Conservation (phyloP, 139 green algal species). For the Spirogloea muscicola region DNA sequence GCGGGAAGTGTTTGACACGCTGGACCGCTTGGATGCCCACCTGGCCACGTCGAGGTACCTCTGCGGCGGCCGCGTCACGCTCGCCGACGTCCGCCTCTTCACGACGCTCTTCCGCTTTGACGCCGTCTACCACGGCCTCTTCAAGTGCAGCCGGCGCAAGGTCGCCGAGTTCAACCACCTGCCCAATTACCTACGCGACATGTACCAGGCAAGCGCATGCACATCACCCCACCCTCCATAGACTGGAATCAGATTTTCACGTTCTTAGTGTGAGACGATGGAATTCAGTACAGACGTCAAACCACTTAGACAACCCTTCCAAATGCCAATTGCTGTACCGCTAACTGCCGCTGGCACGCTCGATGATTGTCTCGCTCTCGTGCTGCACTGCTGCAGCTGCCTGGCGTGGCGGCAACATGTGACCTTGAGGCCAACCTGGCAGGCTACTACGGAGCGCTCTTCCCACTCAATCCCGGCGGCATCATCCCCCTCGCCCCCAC, state of each 20-base stretch:
- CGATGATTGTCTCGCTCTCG: no score
- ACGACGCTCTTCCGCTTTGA: constrained; percentile 79
- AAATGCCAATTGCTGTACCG: no score
- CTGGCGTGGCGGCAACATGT: constrained; percentile 57
- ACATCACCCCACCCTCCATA: no score
- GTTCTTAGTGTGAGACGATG: no score
- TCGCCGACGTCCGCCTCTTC: constrained; percentile 91
- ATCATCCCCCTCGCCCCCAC: no score
- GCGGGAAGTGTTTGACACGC: constrained; percentile 30
- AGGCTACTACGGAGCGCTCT: constrained; percentile 79
- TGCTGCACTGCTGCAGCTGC: constrained; percentile 30
- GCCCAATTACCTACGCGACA: constrained; percentile 71
- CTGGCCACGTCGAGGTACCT: constrained; percentile 69
- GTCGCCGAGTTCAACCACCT: constrained; percentile 76
- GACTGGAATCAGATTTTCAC: no score
- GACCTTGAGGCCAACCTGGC: constrained; percentile 70
- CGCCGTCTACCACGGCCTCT: constrained; percentile 62
- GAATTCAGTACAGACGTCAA: no score
- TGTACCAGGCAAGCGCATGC: constrained; percentile 64
- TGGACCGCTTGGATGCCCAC: constrained; percentile 43
- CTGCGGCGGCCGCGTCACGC: constrained; percentile 73
- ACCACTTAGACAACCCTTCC: no score
- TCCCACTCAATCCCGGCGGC: constrained; percentile 86
- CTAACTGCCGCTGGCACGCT: no score
- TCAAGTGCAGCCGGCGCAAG: constrained; percentile 73